Base-by-base conservation (phyloP, 2,329 filamentous ascomycete genomes). In the Fusarium praegraminearum region DNA sequence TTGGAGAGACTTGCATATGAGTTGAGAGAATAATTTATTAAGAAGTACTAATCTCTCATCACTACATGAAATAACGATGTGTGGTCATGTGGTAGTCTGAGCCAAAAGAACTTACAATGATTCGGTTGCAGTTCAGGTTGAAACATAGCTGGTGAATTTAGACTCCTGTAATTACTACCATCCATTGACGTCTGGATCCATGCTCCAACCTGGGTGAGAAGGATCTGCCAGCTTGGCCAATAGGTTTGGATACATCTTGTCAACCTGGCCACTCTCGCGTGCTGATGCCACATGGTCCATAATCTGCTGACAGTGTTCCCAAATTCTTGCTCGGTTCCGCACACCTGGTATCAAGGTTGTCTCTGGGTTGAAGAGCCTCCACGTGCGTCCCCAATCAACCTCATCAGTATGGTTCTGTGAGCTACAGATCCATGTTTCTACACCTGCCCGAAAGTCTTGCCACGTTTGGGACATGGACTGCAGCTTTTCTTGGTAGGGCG, bases 321-420 rank as follows among this genome's bases (percentile, higher is more conserved):
- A 63, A 7, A 63, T 46, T 12, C 24, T 38, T 4, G 30, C 49
- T 11, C 57, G 43, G 16, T 62, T 63, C 0, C 41, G 43, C 8
- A 62, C 41, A 0, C 60, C 57, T 15, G 22, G 57, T 10, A 62
- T 8, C 1, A n/a, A 41, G 3, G 22, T 62, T 6, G 4, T 22
- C 8, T 13, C 9, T 1, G 59, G 57, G 1, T 18, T 41, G 8
- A 62, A 55, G 3, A 62, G 4, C 2, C 28, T 5, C 57, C 60
- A 62, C 2, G 28, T 7, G 2, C 60, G 24, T 7, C 47, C 36
- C 60, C 60, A 62, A 5, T 62, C 43, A 2, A 43, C 6, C 1
- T 22, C 13, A 2, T 4, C 4, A 2, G 5, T n/a, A 5, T 9
- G 13, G 2, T 12, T 18, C 2, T 1, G 22, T 22, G 18, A 4